Base-by-base conservation (phyloP, 2,329 filamentous ascomycete genomes). In the Talaromyces sp. region DNA sequence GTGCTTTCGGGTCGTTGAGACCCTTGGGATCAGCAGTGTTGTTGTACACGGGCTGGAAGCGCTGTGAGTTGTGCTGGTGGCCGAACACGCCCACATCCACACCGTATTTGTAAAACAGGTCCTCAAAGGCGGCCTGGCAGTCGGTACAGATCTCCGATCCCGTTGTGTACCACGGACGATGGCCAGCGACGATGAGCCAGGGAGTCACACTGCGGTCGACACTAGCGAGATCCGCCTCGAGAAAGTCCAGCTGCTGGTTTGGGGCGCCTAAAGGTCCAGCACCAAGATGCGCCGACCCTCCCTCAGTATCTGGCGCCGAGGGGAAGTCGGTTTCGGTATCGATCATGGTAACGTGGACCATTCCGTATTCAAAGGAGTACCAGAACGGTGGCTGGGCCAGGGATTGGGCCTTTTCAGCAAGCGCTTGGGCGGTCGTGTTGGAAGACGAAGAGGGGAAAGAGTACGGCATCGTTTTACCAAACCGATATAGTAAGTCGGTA, bases 331-430 rank as follows among this genome's bases (percentile, higher is more conserved):
- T 85, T 65, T 85, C 82, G 0, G 82, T 85, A 72, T 85, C 73
- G 62, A 85, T 77, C 80, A 83, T 82, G 38, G 79, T 72, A 58
- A 83, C 69, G 67, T 85, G 83, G 0, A 74, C 77, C 80, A 84
- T 81, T 62, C 83, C 83, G 68, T 85, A 84, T 62, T 85, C 83
- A 66, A 85, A 86, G 0, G 80, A 83, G 72, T 83, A 85, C 83
- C 83, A 85, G 66, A 61, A 61, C 3, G 59, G 59, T 4, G 59
- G 51, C 19, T 61, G 53, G 1, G 59, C 54, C 6, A 61, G 84
- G 84, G 0, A 82, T 29, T 55, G 38, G 1, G 56, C 55, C n/a
- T 52, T 53, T 27, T 31, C 3, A 19, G 59, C 59, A 19, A 55
- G 19, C 11, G 55, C 21, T n/a, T 61, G 59, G 8, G 81, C 81